Base-by-base conservation (phyloP, 371 early-diverging fungal species). In the Actinomortierella wolfii region DNA sequence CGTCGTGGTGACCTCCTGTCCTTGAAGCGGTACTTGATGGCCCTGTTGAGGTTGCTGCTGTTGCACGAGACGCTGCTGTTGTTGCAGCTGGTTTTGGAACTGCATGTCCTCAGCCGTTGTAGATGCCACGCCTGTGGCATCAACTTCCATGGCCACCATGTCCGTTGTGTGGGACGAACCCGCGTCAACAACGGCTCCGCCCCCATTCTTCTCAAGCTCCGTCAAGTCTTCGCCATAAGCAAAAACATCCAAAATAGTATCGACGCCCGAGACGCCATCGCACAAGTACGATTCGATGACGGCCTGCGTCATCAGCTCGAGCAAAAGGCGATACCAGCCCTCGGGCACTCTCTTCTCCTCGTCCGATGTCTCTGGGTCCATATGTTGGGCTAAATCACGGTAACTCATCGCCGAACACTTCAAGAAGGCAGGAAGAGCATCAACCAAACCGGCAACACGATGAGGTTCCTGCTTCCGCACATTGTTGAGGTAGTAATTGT, bases 271-370 rank as follows among this genome's bases (percentile, higher is more conserved):
- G 24, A 76, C 78, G 3, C 77, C 79, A 55, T 86, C 86, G 50
- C 86, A 86, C 40, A 86, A 67, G 58, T 83, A 86, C 25, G 83
- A 76, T 64, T 86, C 83, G 21, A 86, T 83, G 11, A 82, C 85
- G 2, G 86, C 86, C 52, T 86, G 86, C 8, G 83, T 84, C 62
- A 86, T 70, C 44, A 86, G 59, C 56, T 84, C 84, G 51, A 86
- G 49, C 61, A 86, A 83, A 41, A 86, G 68, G 45, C 81, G 76
- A 55, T 84, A 86, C 85, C 86, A 86, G 2, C 81, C 76, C 34
- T 83, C 78, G 15, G 82, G 81, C 75, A 86, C 83, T 2, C 80
- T 56, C 4, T 48, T 51, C 56, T 59, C 59, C 41, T 66, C 58
- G 25, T 51, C 51, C 9, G 53, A 47, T 21, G 5, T 54, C 34